Percentiles rank a stretch among this genome's conserved stretches.
phyloP scores from a whole-genome alignment of 345 rosid genomes.

The Sisymbrium irio region DNA sequence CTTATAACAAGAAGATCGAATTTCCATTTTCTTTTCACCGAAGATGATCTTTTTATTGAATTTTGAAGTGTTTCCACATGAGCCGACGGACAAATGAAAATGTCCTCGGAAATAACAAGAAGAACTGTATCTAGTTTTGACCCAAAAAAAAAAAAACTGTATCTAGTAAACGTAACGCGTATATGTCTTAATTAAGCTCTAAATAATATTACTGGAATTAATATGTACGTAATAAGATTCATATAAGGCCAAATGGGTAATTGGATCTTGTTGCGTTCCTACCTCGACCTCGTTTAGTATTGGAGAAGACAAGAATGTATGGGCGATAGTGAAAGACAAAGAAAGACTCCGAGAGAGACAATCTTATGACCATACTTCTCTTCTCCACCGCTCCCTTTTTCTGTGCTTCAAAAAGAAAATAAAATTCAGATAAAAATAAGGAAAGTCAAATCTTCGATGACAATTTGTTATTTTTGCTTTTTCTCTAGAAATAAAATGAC shows the following conservation, averaged over 20 bases:
- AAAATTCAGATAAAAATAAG: not conserved
- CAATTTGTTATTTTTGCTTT: not conserved
- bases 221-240: not conserved
- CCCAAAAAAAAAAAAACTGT: too few species aligned
- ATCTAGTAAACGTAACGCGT: too few species aligned
- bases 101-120: too few species aligned
- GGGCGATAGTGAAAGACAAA: slow-evolving; percentile 30
- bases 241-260: not conserved
- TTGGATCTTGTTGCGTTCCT: too few species aligned
- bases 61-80: too few species aligned
- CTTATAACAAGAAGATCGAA: not conserved
- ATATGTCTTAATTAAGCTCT: not conserved
- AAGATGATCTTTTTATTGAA: too few species aligned
- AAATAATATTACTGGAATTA: not conserved
- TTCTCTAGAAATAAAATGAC: not conserved
- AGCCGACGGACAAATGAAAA: too few species aligned
- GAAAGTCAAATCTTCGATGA: not conserved
- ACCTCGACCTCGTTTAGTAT: not conserved
- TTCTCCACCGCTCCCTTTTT: not conserved
- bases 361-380: not conserved
- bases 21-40: too few species aligned
- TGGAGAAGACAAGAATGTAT: slow-evolving; percentile 28
- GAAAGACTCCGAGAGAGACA: not conserved
- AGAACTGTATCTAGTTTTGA: too few species aligned
- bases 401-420: not conserved